Base-by-base conservation (phyloP, 495 filamentous ascomycete species). In the Aspergillus diversus region DNA sequence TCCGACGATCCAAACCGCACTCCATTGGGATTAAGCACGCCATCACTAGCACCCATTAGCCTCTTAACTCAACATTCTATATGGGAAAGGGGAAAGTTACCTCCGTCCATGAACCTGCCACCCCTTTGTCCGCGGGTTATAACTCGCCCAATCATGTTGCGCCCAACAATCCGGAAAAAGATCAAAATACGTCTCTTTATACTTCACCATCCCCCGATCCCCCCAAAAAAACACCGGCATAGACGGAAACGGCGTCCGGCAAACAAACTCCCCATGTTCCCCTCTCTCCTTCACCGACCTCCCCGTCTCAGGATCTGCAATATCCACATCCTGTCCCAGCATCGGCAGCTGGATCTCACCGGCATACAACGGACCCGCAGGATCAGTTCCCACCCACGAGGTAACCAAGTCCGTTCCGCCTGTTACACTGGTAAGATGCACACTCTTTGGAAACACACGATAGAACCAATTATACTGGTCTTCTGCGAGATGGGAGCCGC, bases 381-480 rank as follows among this genome's bases (percentile, higher is more conserved):
- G 88, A 66, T 91, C 91, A 65, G 86, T 83, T 37, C 79, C 70
- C 21, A 82, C 88, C 64, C 93, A 90, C 60, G 84, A 89, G 4
- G 85, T 89, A 17, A 88, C 87, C 53, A 92, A 80, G 79, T 94
- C 90, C 27, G 90, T 92, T 55, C 90, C 90, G 12, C 90, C 91
- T 3, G 88, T 87, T 55, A 93, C 88, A 67, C 93, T 94, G 50
- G 72, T 80, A 5, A 93, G 80, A 5, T 90, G 89, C 2, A 84
- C 79, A 64, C 75, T 69, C 1, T 80, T 33, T 0, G 90, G 89
- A 72, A 94, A 94, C 12, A 73, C 72, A 71, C 92, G 89, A 73
- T 92, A 92, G 78, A 93, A 92, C 89, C 89, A 94, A 59, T 90
- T 83, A 71, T 92, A 92, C 52, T 90, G 76, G 35, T 84, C 79